Evolutionary conservation across 305 asterid genomes (phyloP), one percentile per base, ranked within the genome.

Genomic region (Nicotiana rustica): DNA sequence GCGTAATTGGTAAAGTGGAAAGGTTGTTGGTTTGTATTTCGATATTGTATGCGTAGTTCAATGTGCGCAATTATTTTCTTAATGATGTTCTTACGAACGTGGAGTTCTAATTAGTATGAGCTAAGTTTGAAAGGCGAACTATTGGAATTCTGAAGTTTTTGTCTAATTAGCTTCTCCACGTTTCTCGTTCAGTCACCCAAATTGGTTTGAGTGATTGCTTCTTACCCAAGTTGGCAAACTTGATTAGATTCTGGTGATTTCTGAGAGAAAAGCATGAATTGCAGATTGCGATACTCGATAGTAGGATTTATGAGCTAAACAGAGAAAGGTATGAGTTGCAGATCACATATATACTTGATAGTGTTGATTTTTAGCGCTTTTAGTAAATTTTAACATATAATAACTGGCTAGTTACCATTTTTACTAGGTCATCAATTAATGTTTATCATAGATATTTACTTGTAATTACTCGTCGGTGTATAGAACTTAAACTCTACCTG

Each of bases 81-180:
- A 49, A 49, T 9, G 9, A 75, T 52, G 13, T 52, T 75, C 29
- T 29, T 73, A 47, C 29, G 29, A 25, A 25, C 41, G 18, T 38
- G 44, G 44, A 38, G 44, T 73, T 14, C 59, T 41, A 70, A 38
- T 70, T 5, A 69, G 59, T 70, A 2, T 70, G 19, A 41, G 78
- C 36, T 69, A 6, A 7, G 8, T 59, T 6, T 38, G 44, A 38
- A 38, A n/a, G 10, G 57, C 6, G 33, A 38, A 38, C 44, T 49
- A 12, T 49, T 49, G 18, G 70, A 25, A 5, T 5, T 29, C 38
- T 47, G 62, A 57, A 5, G 21, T 17, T 56, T 56, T 56, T 15
- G 21, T 57, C 62, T 17, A 13, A 25, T 73, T 73, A 73, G 79
- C 79, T 73, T 49, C 62, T 73, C 7, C 7, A 73, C 2, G 7